These are phyloP conservation scores for Schizonepeta tenuifolia DNA, from an alignment of 257 asterid genomes.

Conservation along the genomic window DNA sequence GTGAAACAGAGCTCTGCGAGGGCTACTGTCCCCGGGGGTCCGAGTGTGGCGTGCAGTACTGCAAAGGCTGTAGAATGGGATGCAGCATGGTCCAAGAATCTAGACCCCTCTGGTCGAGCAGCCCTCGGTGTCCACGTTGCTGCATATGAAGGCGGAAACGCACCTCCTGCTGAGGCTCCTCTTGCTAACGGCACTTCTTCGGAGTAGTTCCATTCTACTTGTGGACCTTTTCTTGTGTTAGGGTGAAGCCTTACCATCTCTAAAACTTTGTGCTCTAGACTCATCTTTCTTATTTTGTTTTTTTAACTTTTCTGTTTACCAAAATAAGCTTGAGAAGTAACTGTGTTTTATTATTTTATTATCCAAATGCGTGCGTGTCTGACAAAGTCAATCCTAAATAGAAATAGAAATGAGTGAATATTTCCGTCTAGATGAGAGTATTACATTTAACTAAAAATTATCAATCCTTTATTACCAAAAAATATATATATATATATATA, in stretches of 20 bases:
- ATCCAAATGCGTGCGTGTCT: background rate
- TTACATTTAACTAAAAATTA: no score
- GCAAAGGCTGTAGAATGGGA: constrained; percentile 99
- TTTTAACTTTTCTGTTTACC: background rate
- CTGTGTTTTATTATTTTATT: no score
- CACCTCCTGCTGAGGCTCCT: constrained; percentile 24
- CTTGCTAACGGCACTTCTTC: constrained; percentile 27
- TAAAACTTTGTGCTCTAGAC: background rate
- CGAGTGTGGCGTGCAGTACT: constrained; percentile 93
- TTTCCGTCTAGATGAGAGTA: background rate
- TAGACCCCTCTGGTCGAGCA: constrained; percentile 97
- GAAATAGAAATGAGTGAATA: background rate
- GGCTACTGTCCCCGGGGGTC: constrained; percentile 96
- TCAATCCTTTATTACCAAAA: no score
- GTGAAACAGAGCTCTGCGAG: constrained; percentile 80
- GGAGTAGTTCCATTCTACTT: constrained; percentile 17
- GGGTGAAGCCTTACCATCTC: background rate
- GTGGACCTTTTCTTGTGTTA: background rate
- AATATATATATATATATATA: no score
- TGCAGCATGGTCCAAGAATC: constrained; percentile 91
- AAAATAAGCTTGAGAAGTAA: background rate
- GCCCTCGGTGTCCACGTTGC: constrained; percentile 92
- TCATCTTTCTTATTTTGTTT: background rate
- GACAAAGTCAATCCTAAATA: background rate
- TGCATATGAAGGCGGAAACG: constrained; percentile 59